Percentiles rank a stretch among this genome's conserved stretches.
phyloP scores from a whole-genome alignment of 805 yeast species.

The Schizosaccharomyces pombe region DNA sequence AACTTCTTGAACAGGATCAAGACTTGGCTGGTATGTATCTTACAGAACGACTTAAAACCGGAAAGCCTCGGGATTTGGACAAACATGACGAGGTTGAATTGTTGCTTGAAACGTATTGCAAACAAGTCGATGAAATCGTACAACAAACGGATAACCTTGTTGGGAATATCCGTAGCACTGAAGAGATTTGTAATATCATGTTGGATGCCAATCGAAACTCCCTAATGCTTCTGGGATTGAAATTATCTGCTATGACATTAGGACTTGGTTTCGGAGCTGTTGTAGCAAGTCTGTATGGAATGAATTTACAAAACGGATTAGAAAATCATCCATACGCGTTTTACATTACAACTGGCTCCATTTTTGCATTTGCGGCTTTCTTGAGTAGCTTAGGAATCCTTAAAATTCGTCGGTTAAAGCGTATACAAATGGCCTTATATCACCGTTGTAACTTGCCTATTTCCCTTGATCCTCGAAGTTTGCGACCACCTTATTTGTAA shows the following conservation, averaged over 20 bases:
- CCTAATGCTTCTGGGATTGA: slow-evolving; percentile 34
- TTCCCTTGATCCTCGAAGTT: neutral
- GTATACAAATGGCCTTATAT: neutral
- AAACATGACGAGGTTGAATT: slow-evolving; percentile 72
- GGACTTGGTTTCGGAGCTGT: slow-evolving; percentile 64
- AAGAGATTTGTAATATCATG: slow-evolving; percentile 81
- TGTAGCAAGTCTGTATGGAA: slow-evolving; percentile 74
- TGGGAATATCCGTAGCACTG: slow-evolving; percentile 75
- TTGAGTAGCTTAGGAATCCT: neutral
- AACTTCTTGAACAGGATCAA: slow-evolving; percentile 68
- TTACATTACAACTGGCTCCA: slow-evolving; percentile 8
- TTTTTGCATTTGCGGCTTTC: neutral
- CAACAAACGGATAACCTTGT: slow-evolving; percentile 60
- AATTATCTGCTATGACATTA: slow-evolving; percentile 44
- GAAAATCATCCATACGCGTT: slow-evolving; percentile 66
- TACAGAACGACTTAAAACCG: slow-evolving; percentile 27
- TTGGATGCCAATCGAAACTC: slow-evolving; percentile 86
- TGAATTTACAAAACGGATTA: slow-evolving; percentile 81
- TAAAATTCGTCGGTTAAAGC: neutral
- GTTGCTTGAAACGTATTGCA: slow-evolving; percentile 70
- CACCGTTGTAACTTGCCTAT: neutral
- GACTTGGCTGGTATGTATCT: slow-evolving; percentile 61
- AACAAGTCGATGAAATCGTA: slow-evolving; percentile 80
- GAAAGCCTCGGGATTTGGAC: slow-evolving; percentile 21
- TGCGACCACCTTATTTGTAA: neutral